Base-by-base conservation (phyloP, 306 rosid species). In the Benincasa hispida region DNA sequence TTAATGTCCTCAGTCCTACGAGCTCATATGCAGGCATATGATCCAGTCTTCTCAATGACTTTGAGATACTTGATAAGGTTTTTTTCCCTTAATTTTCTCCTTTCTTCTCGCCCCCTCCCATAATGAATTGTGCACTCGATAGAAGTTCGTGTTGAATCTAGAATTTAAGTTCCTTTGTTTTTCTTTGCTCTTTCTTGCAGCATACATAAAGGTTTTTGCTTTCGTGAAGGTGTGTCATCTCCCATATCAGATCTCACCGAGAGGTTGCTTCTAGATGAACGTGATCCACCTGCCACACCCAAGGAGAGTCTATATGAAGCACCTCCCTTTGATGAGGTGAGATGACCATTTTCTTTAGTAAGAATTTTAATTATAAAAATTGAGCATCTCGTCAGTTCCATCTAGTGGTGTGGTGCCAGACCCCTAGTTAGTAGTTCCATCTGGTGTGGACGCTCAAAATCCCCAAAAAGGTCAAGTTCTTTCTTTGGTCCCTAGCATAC, bases 271-370 rank as follows among this genome's bases (percentile, higher is more conserved):
- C 90, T 95, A 48, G 99, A 92, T 83, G 99, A 95, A 54, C 93
- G 90, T 10, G 98, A 95, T 51, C 89, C 90, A 57, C 98, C 98
- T 79, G 98, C 98, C 78, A 86, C 89, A 50, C 91, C 91, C 19
- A 92, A 84, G 67, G 99, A 92, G 86, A 87, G 89, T 70, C 83
- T 88, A 63, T 92, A 87, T 72, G 97, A 92, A 89, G 87, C 85
- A 58, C 99, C 98, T 37, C 99, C 99, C 15, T 95, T 95, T 83
- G 97, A 89, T 82, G 99, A 95, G 96, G 99, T 90, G 81, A 78
- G 88, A 72, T 74, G 70, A 10, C 77, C n/a, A 12, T 17, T 2
- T 35, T 11, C 35, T 66, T 37, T 0, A 18, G 34, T 63, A 32
- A 34, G 39, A 12, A 10, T 42, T 41, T 45, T 45, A 24, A 13